Base-by-base conservation (phyloP, 2,329 filamentous ascomycete species). In the Monilinia laxa region DNA sequence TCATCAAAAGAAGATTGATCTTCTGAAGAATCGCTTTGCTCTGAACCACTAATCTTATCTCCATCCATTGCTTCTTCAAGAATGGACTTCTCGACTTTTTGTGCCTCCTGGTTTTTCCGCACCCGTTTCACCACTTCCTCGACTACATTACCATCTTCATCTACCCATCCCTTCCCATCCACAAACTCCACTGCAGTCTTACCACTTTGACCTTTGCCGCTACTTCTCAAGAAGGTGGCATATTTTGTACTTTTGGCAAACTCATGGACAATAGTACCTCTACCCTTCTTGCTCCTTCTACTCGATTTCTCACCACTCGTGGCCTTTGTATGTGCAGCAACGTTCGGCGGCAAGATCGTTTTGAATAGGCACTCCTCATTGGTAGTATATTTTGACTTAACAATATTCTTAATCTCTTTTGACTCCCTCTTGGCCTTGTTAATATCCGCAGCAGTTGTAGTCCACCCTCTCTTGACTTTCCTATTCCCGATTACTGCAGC, bases 121-220 rank as follows among this genome's bases (percentile, higher is more conserved):
- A 47, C 45, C 65, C 77, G 73, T 45, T 67, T 71, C 4, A 69
- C 51, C 16, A 68, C 72, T 62, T 78, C 78, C 77, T 96, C 91
- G 2, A 96, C 85, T 1, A 97, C 80, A 65, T 88, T 86, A 7
- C 93, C 93, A 20, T 89, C 81, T 69, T 87, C 85, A 73, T 97
- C 90, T 0, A 97, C 84, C 94, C 95, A 98, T 1, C 94, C 94
- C 74, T 90, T 89, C 28, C 90, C 93, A 64, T 97, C 90, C 52
- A 95, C 85, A 76, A 89, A 97, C 66, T 89, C 87, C 3, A 82
- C 77, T 51, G 83, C 81, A n/a, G 81, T 76, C 57, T 82, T 82
- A 20, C 77, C 76, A 12, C 77, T 78, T 2, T 79, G 78, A 1
- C 78, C 79, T 1, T 79, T 76, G 6, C 80, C 78, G 53, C 76